Conservation (phyloP, 352 stramenopile species). For the Plasmopara viticola region DNA sequence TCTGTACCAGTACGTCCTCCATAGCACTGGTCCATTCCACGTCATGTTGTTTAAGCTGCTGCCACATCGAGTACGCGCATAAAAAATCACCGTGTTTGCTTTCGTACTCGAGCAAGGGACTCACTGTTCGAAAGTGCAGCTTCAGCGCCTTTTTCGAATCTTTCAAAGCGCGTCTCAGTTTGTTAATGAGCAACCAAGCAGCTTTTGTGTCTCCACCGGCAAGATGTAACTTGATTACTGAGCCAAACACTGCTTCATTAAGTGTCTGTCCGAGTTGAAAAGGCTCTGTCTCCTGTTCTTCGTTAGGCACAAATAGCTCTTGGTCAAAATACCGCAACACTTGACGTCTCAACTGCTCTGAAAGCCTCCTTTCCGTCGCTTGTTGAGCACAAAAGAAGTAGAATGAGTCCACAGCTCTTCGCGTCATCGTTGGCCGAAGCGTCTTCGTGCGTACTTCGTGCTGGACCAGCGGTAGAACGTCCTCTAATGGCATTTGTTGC, state of each 20-base stretch:
- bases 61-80: conserved; percentile 43
- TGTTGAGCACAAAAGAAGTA: conserved; percentile 70
- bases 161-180: conserved; percentile 23
- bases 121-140: conserved; percentile 66
- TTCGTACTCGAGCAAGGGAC: conserved; percentile 53
- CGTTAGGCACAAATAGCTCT: conserved; percentile 28
- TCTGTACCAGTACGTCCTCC: conserved; percentile 64
- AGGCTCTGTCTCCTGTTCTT: conserved; percentile 8
- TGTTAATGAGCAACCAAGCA: conserved; percentile 46
- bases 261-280: conserved; percentile 46
- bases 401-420: conserved; percentile 61
- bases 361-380: conserved; percentile 22
- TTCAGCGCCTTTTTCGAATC: conserved; percentile 12
- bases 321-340: conserved; percentile 50
- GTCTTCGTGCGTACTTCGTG: conserved; percentile 31
- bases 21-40: conserved; percentile 72
- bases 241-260: conserved; percentile 57
- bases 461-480: conserved; percentile 47
- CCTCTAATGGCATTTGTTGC: conserved; percentile 39
- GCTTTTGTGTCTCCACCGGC: conserved; percentile 26
- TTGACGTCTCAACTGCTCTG: conserved; percentile 21
- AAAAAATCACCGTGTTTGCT: conserved; percentile 35
- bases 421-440: conserved; percentile 19
- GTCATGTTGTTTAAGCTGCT: conserved; percentile 41
- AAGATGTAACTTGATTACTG: conserved; percentile 56